Base-by-base conservation (phyloP, 176 grass and related monocot genomes). In the Avena atlantica region DNA sequence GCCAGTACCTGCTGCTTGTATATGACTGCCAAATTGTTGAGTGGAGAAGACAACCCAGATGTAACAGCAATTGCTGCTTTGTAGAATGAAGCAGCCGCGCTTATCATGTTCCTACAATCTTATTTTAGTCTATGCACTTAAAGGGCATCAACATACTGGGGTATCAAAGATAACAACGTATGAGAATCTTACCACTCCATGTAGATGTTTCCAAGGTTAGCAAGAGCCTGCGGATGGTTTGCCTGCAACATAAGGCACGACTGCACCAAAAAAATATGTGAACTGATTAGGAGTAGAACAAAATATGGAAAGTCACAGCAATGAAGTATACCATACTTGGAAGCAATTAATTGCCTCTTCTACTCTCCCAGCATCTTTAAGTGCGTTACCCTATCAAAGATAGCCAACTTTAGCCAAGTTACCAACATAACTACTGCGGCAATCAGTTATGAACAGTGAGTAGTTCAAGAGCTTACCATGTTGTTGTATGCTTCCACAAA, bases 401-500 rank as follows among this genome's bases (percentile, higher is more conserved):
- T 48, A 48, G 36, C 47, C n/a, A 57, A 40, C 0, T 34, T 79
- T 36, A 79, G 34, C 55, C 31, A 64, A 80, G 37, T 65, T 45
- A 16, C 19, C 78, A 16, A 65, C 78, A 80, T 27, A 81, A 29
- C 24, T 81, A 81, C 27, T 40, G 14, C n/a, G 23, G 29, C 61
- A 51, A 56, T 44, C 31, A 66, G 9, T 81, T 68, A 52, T 51
- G 24, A 53, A 9, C 47, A 74, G 9, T 23, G 74, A 49, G 61
- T 24, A 81, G 12, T 64, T n/a, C 80, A 21, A 58, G 70, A 66
- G 79, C 49, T 52, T 87, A 94, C 92, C 79, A 94, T 81, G 78
- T 94, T 94, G 63, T 94, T 94, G 49, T 91, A 94, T 44, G 89
- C 92, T 87, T 94, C 92, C 67, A 91, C 76, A 81, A 89, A 91